Evolutionary conservation across 2,329 filamentous ascomycete species (phyloP), one percentile per base, ranked within the genome.

Genomic region (Cladophialophora immunda): DNA sequence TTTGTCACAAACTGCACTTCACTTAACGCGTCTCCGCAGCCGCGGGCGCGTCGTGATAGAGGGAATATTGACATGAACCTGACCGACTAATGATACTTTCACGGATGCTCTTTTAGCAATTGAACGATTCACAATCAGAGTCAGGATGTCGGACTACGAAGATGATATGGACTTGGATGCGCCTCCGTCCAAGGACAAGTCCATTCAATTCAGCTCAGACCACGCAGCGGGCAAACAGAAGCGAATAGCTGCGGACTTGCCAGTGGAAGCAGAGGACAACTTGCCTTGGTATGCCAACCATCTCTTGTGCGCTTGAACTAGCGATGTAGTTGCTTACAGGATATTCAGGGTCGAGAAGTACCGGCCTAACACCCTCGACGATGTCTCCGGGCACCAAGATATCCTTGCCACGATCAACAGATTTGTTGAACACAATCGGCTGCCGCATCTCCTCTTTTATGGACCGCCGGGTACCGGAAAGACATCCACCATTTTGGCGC

Each of bases 391-490:
- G 22, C 95, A 99, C 79, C 92, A 97, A 77, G 95, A 99, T 80
- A 98, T 99, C 76, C 89, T 99, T 70, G 90, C 94, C 4, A 99
- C 95, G 1, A 97, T 99, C 82, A 97, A 97, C 85, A 95, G 94
- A 78, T 99, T 99, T 75, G 88, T 99, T 76, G 94, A 98, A 77
- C 87, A 92, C 65, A 98, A 99, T 81, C 89, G 94, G 73, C 86
- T 99, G 61, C 95, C 95, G 7, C 95, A 99, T 83, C 90, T 99
- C 47, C 90, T 99, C 17, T 91, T 99, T 68, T 99, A 99, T 77
- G 95, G 95, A 0, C 95, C 95, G 4, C 95, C 95, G 0, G 95
- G 95, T 67, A 99, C 95, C 0, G 95, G 95, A 74, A 99, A 99
- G 83, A 99, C 95, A 0, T 98, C 94, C 5, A 99, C 95, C 1